Evolutionary conservation across 2,329 filamentous ascomycete species (phyloP).

Genomic region (Cladosporium velox): DNA sequence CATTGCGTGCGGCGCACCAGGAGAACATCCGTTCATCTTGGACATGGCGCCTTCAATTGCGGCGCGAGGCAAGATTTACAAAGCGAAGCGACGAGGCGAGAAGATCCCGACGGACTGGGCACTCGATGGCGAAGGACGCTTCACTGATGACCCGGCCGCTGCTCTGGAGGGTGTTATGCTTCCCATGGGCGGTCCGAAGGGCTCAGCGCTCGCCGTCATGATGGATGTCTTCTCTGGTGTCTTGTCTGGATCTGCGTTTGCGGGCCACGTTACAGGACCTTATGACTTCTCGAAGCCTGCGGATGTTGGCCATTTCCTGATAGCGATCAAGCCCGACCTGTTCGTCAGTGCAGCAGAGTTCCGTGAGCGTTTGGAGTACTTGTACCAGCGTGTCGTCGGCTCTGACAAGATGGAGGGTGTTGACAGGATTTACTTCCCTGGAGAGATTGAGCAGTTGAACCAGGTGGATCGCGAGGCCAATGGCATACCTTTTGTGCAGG

Average conservation of each 20-base stretch:
- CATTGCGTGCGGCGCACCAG: conserved; percentile 74
- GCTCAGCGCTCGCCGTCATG: conserved; percentile 70
- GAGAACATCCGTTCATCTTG: conserved; percentile 67
- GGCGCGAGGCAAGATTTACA: conserved; percentile 72
- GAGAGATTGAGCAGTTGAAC: conserved; percentile 57
- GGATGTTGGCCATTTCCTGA: conserved; percentile 41
- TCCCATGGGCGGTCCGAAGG: conserved; percentile 83
- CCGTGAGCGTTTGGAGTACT: conserved; percentile 55
- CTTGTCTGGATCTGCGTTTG: conserved; percentile 75
- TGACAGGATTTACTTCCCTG: conserved; percentile 59
- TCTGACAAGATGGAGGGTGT: conserved; percentile 56
- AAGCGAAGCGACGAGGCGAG: conserved; percentile 66
- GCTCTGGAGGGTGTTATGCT: conserved; percentile 79
- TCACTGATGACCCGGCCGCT: conserved; percentile 59
- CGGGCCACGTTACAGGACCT: conserved; percentile 72
- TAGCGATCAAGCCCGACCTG: conserved; percentile 41
- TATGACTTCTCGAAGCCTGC: conserved; percentile 63
- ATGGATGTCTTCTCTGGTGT: conserved; percentile 88
- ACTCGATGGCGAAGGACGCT: conserved; percentile 65
- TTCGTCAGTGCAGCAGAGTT: conserved; percentile 40
- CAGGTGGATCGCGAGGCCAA: conserved; percentile 44
- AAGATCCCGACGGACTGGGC: conserved; percentile 75
- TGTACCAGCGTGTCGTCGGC: conserved; percentile 57
- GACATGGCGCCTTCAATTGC: conserved; percentile 73
- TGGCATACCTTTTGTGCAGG: conserved; percentile 53